phyloP scores from a whole-genome alignment of 2,329 filamentous ascomycete species.

The Coniochaeta ligniaria region DNA sequence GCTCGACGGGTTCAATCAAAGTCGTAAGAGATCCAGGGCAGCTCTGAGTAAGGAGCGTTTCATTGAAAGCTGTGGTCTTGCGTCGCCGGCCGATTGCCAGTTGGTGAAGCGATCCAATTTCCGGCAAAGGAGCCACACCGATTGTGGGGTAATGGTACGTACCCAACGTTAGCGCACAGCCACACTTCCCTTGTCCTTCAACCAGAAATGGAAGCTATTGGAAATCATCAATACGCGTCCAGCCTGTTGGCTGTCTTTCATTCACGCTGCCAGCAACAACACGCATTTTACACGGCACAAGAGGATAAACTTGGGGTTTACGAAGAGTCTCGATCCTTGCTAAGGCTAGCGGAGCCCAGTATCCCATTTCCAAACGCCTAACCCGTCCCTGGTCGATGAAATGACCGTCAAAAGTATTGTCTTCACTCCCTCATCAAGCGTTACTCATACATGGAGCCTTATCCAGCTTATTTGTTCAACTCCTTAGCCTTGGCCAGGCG shows the following conservation, averaged over 20 bases:
- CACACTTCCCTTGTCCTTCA: neutral
- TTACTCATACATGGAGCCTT: neutral
- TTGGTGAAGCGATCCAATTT: constrained; percentile 1
- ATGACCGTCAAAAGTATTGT: neutral
- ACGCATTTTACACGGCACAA: neutral
- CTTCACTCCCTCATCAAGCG: neutral
- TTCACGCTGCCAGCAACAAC: no score
- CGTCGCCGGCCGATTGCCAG: neutral
- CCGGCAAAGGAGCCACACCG: neutral
- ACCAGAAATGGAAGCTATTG: neutral
- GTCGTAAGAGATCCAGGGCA: neutral
- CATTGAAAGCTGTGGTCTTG: neutral
- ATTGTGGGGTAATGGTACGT: neutral
- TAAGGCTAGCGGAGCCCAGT: no score
- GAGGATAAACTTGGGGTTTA: neutral
- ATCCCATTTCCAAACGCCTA: neutral
- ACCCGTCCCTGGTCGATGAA: neutral
- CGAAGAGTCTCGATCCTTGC: no score
- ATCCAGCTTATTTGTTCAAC: constrained; percentile 48
- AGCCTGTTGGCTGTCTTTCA: neutral
- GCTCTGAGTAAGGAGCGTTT: neutral
- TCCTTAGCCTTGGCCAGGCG: constrained; percentile 56
- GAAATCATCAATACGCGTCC: neutral
- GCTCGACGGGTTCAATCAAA: neutral
- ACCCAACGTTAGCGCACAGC: neutral